Evolutionary conservation across 495 filamentous ascomycete species (phyloP).

Genomic region (Parathielavia hyrcaniae): DNA sequence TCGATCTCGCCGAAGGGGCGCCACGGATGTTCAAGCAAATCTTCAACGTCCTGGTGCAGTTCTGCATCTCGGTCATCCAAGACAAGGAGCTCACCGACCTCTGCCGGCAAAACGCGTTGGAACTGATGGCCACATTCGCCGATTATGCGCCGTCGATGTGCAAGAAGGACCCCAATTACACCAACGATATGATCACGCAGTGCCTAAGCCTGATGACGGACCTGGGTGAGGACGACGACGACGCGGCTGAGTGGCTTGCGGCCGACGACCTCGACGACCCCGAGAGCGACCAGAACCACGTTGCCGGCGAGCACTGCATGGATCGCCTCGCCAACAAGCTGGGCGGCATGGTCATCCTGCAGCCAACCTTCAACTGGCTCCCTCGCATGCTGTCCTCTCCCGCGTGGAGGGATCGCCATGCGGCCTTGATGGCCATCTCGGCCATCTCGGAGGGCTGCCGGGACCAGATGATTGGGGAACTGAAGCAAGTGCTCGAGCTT

Average conservation of each 20-base stretch:
- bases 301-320: conserved; percentile 98
- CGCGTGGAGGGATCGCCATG: conserved; percentile 92
- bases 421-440: conserved; percentile 97
- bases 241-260: conserved; percentile 87
- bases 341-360: conserved; percentile 76
- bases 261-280: conserved; percentile 93
- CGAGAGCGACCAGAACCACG: conserved; percentile 95
- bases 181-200: conserved; percentile 95
- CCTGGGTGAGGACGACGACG: conserved; percentile 88
- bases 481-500: conserved; percentile 86
- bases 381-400: conserved; percentile 95
- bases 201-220: conserved; percentile 99
- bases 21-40: conserved; percentile 94
- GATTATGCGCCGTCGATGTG: conserved; percentile 92
- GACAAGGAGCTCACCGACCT: conserved; percentile 90
- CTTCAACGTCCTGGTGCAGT: conserved; percentile 85
- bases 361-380: conserved; percentile 94
- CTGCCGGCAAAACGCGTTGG: conserved; percentile 87
- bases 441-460: conserved; percentile 97
- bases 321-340: conserved; percentile 96
- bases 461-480: conserved; percentile 90
- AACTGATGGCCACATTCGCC: conserved; percentile 97
- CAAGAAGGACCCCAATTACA: conserved; percentile 83
- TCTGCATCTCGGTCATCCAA: conserved; percentile 85
- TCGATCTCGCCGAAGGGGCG: conserved; percentile 84